Evolutionary conservation across 441 rosid species (phyloP), one percentile per base, ranked within the genome.

Genomic region (Populus hybrid): DNA sequence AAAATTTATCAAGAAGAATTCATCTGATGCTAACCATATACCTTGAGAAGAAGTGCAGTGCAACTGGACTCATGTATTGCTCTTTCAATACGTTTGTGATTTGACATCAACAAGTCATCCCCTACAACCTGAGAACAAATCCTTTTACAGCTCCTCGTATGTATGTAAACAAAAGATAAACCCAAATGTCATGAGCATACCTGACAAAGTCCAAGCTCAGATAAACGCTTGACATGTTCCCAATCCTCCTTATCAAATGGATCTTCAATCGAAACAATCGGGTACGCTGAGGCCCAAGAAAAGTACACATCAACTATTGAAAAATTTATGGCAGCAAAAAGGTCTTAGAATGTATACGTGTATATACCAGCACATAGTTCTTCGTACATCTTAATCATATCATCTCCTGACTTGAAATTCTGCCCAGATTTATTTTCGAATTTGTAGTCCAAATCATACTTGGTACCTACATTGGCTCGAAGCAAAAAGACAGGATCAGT

Each of bases 241-340:
- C 99, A 93, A 70, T 96, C 99, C 85, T 94, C 99, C 90, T 86
- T 94, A 85, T 96, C 99, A 80, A 96, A 96, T 67, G 99, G 99
- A 84, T 96, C 99, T 90, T 96, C 99, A 64, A 96, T 90, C 46
- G 92, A 93, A 32, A 92, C 88, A 76, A 96, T 91, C 34, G 95
- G 98, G 84, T 93, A 94, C 42, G 90, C 98, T 96, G 75, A 73
- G 70, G 71, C 63, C 71, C 76, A 73, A 72, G 63, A 32, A 67
- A 67, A 28, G 24, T 4, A 36, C 10, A 18, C 74, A 32, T 74
- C 69, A 76, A 75, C 42, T 34, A n/a, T 16, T 50, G 30, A 66
- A 75, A 65, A 65, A 70, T 20, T 67, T 40, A 63, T 75, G 77
- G 36, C 24, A 71, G 66, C 46, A 76, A 65, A 80, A 79, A 7